Evolutionary conservation across 1,284 basidiomycete genomes (phyloP), one percentile per base, ranked within the genome.

Genomic region (Coniferiporia weirii): DNA sequence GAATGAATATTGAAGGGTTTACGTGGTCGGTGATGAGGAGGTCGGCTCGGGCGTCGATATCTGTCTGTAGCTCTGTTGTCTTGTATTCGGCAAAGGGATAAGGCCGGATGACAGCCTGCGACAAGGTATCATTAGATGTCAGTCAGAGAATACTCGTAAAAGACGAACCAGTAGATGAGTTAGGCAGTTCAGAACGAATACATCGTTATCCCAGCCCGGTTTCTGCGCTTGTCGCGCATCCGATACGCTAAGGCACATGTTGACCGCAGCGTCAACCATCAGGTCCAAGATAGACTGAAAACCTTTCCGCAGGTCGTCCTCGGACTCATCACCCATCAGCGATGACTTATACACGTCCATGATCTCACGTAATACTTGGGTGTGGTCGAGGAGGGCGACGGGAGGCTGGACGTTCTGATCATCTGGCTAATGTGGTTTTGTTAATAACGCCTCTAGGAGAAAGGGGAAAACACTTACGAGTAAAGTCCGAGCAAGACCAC

Each of bases 341-440:
- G 91, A 93, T 0, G 89, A 88, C 51, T 91, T 85, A 70, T 95
- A 95, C 7, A 97, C 92, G 0, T 79, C 72, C 81, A 95, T 89
- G 65, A 97, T 86, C 69, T 97, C 93, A 22, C 90, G 85, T 4
- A 97, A 77, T 60, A 92, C 85, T 64, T 92, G 89, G 0, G 83
- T 79, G 49, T 94, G 85, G 65, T 95, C 92, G 47, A 93, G 81
- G 27, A 97, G 83, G 0, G 81, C 75, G 6, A 88, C 74, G 0
- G 94, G 93, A 1, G 93, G 88, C 0, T 87, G 82, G 5, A 95
- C 77, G 10, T 86, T 85, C 1, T 80, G 75, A 63, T 95, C 91
- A 49, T 93, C 86, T 4, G 85, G 78, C 89, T 95, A 65, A 38
- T 13, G 27, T n/a, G n/a, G 45, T 55, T 40, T 2, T 35, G 53